These are phyloP conservation scores for Misopates orontium DNA, from an alignment of 257 asterid species.

Conservation along the genomic window DNA sequence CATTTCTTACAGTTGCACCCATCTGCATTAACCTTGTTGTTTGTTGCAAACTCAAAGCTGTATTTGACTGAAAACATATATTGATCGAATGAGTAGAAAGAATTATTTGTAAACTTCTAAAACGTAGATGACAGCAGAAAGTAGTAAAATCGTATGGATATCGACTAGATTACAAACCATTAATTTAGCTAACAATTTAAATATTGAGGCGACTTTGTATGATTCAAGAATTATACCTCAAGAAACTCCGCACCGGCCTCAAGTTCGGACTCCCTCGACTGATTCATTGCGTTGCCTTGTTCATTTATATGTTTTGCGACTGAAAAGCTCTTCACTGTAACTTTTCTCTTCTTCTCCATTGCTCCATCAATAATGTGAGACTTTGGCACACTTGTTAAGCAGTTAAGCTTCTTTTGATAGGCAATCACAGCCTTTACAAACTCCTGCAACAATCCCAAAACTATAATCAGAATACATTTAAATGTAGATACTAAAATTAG, in stretches of 20 bases:
- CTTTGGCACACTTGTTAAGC: conserved; percentile 27
- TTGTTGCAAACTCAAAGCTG: conserved; percentile 64
- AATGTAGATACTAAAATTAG: no score
- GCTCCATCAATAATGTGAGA: conserved; percentile 39
- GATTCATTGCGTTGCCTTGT: conserved; percentile 25
- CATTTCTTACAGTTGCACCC: conserved; percentile 90
- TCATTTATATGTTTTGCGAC: conserved; percentile 41
- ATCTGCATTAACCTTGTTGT: conserved; percentile 72
- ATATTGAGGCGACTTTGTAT: no score
- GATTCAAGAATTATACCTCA: conserved; percentile 43
- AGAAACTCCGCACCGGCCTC: conserved; percentile 80
- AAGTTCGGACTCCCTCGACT: conserved; percentile 52
- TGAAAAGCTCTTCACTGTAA: conserved; percentile 45
- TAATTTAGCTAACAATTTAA: no score
- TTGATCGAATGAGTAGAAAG: no score
- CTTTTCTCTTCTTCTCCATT: conserved; percentile 51
- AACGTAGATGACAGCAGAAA: no score
- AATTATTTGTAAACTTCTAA: no score
- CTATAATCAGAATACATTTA: no score
- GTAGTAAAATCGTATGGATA: no score
- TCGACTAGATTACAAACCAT: no score
- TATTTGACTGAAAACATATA: conserved; percentile 50
- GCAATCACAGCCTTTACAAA: conserved; percentile 52
- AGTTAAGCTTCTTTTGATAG: conserved; percentile 42
- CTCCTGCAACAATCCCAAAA: conserved; percentile 29